phyloP scores from a whole-genome alignment of 371 early-diverging fungal species.

The Mucor saturninus region DNA sequence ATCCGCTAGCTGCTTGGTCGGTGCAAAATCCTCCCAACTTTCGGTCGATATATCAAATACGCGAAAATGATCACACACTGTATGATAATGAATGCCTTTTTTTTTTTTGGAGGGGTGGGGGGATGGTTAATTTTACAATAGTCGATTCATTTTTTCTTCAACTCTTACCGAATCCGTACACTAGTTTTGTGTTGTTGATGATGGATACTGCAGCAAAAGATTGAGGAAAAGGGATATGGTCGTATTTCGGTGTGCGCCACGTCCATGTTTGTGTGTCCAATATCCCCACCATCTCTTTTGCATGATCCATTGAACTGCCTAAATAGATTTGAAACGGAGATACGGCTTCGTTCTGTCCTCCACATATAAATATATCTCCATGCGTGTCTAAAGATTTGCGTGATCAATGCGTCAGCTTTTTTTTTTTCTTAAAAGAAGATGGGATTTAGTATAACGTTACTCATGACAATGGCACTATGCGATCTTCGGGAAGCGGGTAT shows the following conservation, averaged over 20 bases:
- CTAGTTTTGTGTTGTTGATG: conserved; percentile 10
- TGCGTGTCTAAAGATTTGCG: too few species aligned
- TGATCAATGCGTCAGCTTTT: too few species aligned
- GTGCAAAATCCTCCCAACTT: not conserved
- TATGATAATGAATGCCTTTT: conserved; percentile 18
- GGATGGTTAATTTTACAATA: too few species aligned
- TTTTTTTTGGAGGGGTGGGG: not conserved
- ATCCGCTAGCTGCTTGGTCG: too few species aligned
- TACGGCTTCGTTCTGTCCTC: conserved; percentile 11
- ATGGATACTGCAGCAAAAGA: not conserved
- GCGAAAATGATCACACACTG: conserved; percentile 3
- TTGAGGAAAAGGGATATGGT: conserved; percentile 14
- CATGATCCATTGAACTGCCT: not conserved
- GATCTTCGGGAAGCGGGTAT: conserved; percentile 7
- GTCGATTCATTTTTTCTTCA: not conserved
- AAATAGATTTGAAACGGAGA: conserved; percentile 20
- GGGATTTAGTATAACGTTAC: not conserved
- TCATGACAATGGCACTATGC: conserved; percentile 14
- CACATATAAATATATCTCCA: conserved; percentile 17
- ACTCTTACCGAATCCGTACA: conserved; percentile 17
- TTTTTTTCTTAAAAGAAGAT: too few species aligned
- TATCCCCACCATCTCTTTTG: conserved; percentile 10
- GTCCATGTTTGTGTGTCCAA: conserved; percentile 18
- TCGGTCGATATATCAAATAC: conserved; percentile 15
- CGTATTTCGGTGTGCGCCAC: conserved; percentile 13